Evolutionary conservation across 352 stramenopile genomes (phyloP), one percentile per base, ranked within the genome.

Genomic region (Pythium monospermum): DNA sequence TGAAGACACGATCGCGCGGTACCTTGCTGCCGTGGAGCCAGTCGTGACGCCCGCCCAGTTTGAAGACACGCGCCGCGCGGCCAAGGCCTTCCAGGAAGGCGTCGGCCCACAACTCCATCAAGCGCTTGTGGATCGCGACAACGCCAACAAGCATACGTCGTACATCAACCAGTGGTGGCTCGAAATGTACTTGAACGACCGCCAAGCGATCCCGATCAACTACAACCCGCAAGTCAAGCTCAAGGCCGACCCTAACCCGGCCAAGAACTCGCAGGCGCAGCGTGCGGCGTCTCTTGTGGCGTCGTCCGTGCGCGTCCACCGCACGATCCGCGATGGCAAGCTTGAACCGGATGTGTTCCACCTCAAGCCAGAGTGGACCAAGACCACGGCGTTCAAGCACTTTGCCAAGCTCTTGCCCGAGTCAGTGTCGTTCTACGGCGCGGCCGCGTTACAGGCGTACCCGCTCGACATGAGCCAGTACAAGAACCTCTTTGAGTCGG

Each of bases 161-260:
- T 96, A 96, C 65, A 96, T 95, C 61, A 94, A 95, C 71, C 73
- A 94, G 54, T 95, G 86, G 83, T 96, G 87, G 87, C 83, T 92
- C 26, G 87, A 96, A 49, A 96, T 96, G 87, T 96, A 96, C 68
- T 57, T 96, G 35, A 74, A 46, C 18, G 85, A 95, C 63, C 86
- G 87, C 19, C 76, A 90, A 59, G 74, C 87, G 40, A 61, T 96
- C 36, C 77, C 83, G 26, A 75, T 96, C 63, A 96, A 96, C 72
- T 94, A 93, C 69, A 96, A 95, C 67, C 87, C 87, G 53, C 85
- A 96, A 68, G 78, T 94, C 53, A 90, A 90, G 68, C 79, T 94
- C 57, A 92, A 91, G 58, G 77, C 81, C 51, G 81, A 96, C 63
- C 78, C 76, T 10, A 66, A 78, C 27, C 54, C 76, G 3, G 85